phyloP scores from a whole-genome alignment of 768 basidiomycete species.

The Amanita pseudoporphyria region DNA sequence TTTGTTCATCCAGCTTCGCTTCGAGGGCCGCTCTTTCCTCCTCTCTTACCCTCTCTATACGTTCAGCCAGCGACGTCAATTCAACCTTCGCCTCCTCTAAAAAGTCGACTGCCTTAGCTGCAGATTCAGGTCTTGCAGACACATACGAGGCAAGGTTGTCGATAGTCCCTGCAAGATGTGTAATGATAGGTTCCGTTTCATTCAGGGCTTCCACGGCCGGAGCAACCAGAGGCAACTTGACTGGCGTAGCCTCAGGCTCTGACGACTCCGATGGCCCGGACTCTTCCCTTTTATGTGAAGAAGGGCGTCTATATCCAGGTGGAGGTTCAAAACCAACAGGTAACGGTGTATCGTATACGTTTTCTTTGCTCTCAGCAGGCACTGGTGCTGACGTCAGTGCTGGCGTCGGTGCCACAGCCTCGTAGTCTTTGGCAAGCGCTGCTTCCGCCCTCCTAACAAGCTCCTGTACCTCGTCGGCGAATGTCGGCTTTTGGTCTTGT shows the following conservation, averaged over 20 bases:
- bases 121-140: constrained; percentile 58
- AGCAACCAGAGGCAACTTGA: constrained; percentile 67
- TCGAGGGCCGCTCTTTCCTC: constrained; percentile 65
- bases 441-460: constrained; percentile 67
- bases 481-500: constrained; percentile 35
- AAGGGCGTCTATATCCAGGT: constrained; percentile 69
- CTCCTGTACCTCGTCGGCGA: constrained; percentile 56
- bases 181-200: constrained; percentile 83
- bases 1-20: constrained; percentile 67
- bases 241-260: constrained; percentile 19
- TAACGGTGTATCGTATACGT: constrained; percentile 59
- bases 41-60: constrained; percentile 71
- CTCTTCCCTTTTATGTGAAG: constrained; percentile 34
- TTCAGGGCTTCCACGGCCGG: constrained; percentile 67
- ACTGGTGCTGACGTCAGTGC: constrained; percentile 18
- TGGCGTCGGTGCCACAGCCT: constrained; percentile 13
- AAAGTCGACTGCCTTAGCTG: constrained; percentile 60
- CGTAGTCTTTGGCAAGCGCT: constrained; percentile 43
- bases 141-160: constrained; percentile 85
- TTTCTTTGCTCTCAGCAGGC: constrained; percentile 14
- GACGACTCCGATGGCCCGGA: constrained; percentile 15
- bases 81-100: constrained; percentile 77
- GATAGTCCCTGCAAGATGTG: constrained; percentile 86
- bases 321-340: constrained; percentile 95
- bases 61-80: constrained; percentile 64